A percentile compares a stretch with the other conserved stretches of the same genome.
Evolutionary conservation across 352 stramenopile species (phyloP).

Genomic region (Phytopythium aichiense): DNA sequence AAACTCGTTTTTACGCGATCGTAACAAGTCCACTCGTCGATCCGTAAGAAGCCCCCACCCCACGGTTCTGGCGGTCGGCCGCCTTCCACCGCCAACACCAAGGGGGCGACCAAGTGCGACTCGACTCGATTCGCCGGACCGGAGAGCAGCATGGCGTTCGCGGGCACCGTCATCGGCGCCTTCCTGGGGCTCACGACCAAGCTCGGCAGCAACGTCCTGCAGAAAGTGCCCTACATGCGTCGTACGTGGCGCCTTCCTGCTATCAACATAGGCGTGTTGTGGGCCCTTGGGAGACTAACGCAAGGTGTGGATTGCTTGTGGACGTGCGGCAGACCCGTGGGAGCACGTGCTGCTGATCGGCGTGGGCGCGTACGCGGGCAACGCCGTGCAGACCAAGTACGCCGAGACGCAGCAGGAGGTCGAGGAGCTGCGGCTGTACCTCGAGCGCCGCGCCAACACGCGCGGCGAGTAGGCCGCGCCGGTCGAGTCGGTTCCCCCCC

Average conservation of each 20-base stretch:
- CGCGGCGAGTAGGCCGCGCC: conserved; percentile 45
- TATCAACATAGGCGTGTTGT: background rate
- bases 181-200: conserved; percentile 81
- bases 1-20: too few relatives aligned
- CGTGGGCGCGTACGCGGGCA: conserved; percentile 50
- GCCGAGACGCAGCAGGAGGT: conserved; percentile 67
- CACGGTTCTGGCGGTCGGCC: background rate
- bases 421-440: conserved; percentile 67
- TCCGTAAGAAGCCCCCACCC: too few relatives aligned
- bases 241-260: conserved; percentile 36
- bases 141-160: conserved; percentile 49
- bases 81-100: background rate
- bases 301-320: background rate
- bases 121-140: background rate
- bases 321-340: conserved; percentile 53
- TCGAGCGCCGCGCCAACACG: conserved; percentile 56
- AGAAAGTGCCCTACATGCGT: conserved; percentile 82
- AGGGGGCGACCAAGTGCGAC: background rate
- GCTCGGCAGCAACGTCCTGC: conserved; percentile 74
- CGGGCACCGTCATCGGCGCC: conserved; percentile 58
- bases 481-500: too few relatives aligned
- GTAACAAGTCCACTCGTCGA: too few relatives aligned
- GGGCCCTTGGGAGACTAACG: background rate
- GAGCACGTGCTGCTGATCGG: conserved; percentile 77
- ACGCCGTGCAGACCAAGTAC: conserved; percentile 74